Evolutionary conservation across 2,329 filamentous ascomycete genomes (phyloP), one percentile per base, ranked within the genome.

Genomic region (Fusarium decemcellulare): DNA sequence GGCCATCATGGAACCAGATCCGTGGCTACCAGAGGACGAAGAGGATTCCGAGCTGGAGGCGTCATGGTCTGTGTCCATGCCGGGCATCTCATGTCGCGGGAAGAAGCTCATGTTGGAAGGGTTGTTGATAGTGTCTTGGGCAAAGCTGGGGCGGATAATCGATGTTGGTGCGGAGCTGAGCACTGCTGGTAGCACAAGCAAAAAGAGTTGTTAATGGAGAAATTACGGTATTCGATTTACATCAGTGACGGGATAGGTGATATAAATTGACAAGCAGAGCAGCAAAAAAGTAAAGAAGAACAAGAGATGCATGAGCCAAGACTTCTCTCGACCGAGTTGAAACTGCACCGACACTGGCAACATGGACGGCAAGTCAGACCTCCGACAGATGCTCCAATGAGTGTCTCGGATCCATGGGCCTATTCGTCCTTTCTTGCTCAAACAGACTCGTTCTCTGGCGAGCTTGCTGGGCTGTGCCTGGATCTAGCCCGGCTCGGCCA

Each of bases 1-100:
- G 77, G 80, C 79, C 84, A 86, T 87, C 23, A 68, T 62, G 58
- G 52, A 63, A n/a, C 54, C 47, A 50, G 55, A 59, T 9, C 50
- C 46, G 53, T 57, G 59, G 30, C 42, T n/a, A 18, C 59, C 63
- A 39, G 73, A 67, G 29, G 65, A 63, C 34, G 66, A 68, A 8
- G 63, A 44, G 50, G 61, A 62, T 53, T 23, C 23, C 23, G 63
- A 57, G 46, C 55, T 40, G 51, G 63, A 65, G 18, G 70, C 65
- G 56, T 50, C 43, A 44, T 46, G 57, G 61, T 59, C 65, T 66
- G 52, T 70, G 46, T 69, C 68, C 69, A 68, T 70, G 44, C 71
- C 65, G 66, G 71, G 66, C 67, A 72, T 76, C 44, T 73, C 69
- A 56, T 74, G 75, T 30, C 72, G 72, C 40, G 74, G 64, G 37